A percentile compares a stretch with the other conserved stretches of the same genome.
These are phyloP conservation scores for Zymoseptoria pseudotritici DNA, from an alignment of 2,329 filamentous ascomycete genomes.

Conservation along the genomic window DNA sequence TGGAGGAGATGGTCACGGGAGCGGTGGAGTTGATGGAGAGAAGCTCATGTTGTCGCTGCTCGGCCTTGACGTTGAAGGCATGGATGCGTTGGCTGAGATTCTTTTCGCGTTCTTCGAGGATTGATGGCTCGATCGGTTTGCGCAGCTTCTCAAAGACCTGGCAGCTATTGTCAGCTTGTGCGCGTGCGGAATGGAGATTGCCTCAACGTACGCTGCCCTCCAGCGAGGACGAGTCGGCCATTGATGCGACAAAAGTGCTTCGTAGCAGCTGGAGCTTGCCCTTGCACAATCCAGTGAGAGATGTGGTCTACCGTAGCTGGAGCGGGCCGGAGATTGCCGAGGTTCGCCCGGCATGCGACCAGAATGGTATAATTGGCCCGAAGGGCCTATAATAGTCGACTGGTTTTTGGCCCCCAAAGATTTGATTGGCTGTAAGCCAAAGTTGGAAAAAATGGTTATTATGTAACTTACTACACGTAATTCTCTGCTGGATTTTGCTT, in stretches of 20 bases:
- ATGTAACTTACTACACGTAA: no score
- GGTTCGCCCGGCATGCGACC: no score
- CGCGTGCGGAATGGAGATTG: neutral
- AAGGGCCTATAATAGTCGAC: no score
- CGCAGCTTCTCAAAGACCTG: slow-evolving; percentile 56
- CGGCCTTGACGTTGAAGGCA: slow-evolving; percentile 54
- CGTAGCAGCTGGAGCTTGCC: neutral
- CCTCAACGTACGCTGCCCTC: neutral
- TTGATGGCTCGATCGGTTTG: slow-evolving; percentile 51
- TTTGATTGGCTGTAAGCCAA: no score
- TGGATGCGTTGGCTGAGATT: slow-evolving; percentile 53
- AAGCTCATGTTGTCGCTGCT: slow-evolving; percentile 57
- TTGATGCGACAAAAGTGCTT: neutral
- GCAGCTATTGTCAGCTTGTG: slow-evolving; percentile 7
- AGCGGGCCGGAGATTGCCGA: no score
- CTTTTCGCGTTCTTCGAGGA: slow-evolving; percentile 52
- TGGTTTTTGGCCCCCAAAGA: no score
- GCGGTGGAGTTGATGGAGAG: slow-evolving; percentile 76
- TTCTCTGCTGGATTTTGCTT: no score
- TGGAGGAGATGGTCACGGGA: slow-evolving; percentile 78
- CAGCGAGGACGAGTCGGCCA: neutral
- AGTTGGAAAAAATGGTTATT: no score
- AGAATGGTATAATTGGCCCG: no score
- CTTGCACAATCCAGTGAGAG: neutral
- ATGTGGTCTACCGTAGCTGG: neutral